Percentiles rank a stretch among this genome's conserved stretches.
These are phyloP conservation scores for Aureobasidium sp. DNA, from an alignment of 2,329 filamentous ascomycete genomes.

Conservation along the genomic window DNA sequence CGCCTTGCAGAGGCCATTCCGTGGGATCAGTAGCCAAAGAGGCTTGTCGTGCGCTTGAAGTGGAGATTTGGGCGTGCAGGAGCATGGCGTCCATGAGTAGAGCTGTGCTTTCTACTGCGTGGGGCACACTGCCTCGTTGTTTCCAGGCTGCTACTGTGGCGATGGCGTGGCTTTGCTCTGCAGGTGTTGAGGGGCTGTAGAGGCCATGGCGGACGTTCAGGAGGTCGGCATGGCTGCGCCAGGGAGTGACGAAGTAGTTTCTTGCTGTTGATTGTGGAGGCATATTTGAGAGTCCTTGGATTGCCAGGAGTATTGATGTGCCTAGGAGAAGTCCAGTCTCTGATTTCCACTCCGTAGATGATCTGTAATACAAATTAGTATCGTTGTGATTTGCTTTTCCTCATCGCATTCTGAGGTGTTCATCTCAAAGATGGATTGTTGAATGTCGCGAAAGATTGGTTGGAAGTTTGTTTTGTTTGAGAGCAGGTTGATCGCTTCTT, in stretches of 20 bases:
- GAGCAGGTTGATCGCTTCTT: no score
- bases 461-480: no score
- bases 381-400: no score
- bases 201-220: slow-evolving; percentile 58
- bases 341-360: no score
- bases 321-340: not conserved
- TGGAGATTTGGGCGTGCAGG: slow-evolving; percentile 57
- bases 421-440: no score
- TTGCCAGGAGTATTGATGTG: not conserved
- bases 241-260: slow-evolving; percentile 63
- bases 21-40: slow-evolving; percentile 43
- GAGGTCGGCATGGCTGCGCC: slow-evolving; percentile 61
- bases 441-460: no score
- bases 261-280: not conserved
- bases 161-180: slow-evolving; percentile 23
- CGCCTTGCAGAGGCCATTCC: not conserved
- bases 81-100: slow-evolving; percentile 63
- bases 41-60: slow-evolving; percentile 47
- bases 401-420: no score
- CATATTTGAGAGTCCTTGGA: not conserved
- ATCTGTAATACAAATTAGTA: no score
- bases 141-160: slow-evolving; percentile 46
- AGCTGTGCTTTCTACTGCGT: slow-evolving; percentile 72
- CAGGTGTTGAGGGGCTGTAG: slow-evolving; percentile 42
- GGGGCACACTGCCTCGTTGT: slow-evolving; percentile 66